Conservation (phyloP, 306 rosid genomes). For the Dryas alaskensis region DNA sequence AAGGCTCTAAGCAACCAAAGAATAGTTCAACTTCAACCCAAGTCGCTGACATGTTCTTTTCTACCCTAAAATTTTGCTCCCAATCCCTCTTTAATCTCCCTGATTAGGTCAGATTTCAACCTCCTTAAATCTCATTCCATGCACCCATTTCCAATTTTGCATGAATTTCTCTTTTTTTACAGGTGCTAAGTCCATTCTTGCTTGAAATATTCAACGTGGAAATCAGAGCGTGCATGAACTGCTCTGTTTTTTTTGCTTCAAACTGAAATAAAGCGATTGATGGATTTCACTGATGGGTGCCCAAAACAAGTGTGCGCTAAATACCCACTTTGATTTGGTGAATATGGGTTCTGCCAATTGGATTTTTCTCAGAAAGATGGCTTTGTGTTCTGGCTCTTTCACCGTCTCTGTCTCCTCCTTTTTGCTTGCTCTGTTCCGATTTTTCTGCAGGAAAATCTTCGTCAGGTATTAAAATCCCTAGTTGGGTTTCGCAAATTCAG, state of each 20-base stretch:
- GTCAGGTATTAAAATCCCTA: conserved; percentile 42
- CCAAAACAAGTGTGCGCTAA: conserved; percentile 2
- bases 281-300: conserved; percentile 26
- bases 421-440: conserved; percentile 44
- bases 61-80: conserved; percentile 30
- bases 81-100: conserved; percentile 22
- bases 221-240: conserved; percentile 50
- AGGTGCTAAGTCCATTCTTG: conserved; percentile 52
- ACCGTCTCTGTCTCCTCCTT: conserved; percentile 45
- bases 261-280: conserved; percentile 35
- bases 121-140: conserved; percentile 45
- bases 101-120: conserved; percentile 65
- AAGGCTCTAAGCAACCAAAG: conserved; percentile 60
- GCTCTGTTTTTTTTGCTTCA: conserved; percentile 56
- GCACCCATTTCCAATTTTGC: conserved; percentile 21
- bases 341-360: conserved; percentile 38
- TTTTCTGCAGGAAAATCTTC: conserved; percentile 34
- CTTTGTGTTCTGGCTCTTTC: conserved; percentile 30
- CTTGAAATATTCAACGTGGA: conserved; percentile 40
- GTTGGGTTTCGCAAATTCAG: not conserved
- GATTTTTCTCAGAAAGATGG: conserved; percentile 32
- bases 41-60: conserved; percentile 84
- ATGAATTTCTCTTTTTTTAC: conserved; percentile 13
- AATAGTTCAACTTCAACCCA: conserved; percentile 30
- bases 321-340: conserved; percentile 32